Percentiles rank a stretch among this genome's conserved stretches.
Conservation (phyloP, 1,284 basidiomycete species). For the Ustilago trichophora region DNA sequence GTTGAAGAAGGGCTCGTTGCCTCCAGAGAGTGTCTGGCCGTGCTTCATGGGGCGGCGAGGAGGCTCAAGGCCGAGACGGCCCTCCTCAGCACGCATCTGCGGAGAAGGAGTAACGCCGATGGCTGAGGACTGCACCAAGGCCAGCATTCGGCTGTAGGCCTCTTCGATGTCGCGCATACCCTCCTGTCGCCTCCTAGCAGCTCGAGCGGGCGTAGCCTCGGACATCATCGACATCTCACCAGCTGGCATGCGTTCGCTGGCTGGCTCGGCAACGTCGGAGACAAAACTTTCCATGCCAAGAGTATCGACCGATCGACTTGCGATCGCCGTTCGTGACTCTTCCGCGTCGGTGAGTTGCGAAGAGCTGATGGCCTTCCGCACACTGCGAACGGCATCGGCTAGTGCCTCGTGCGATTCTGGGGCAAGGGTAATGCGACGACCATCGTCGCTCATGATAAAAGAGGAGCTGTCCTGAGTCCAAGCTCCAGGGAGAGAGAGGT, state of each 20-base stretch:
- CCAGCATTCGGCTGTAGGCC: conserved; percentile 52
- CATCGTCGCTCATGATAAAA: conserved; percentile 31
- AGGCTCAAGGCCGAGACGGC: conserved; percentile 28
- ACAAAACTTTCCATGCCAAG: conserved; percentile 26
- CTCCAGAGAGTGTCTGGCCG: neutral
- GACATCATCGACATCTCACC: conserved; percentile 31
- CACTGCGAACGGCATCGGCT: conserved; percentile 45
- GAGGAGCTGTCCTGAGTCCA: conserved; percentile 31
- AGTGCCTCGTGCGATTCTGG: conserved; percentile 48
- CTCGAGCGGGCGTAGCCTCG: conserved; percentile 41
- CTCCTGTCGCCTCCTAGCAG: conserved; percentile 39
- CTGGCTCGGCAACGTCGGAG: conserved; percentile 19
- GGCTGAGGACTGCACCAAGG: conserved; percentile 41
- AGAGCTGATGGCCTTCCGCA: conserved; percentile 45
- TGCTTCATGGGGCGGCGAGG: conserved; percentile 30
- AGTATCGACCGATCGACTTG: conserved; percentile 21
- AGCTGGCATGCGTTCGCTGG: conserved; percentile 5
- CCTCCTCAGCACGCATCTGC: conserved; percentile 26
- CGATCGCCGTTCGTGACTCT: conserved; percentile 7
- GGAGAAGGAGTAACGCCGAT: conserved; percentile 50
- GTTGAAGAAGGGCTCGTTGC: conserved; percentile 11
- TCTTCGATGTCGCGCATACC: conserved; percentile 51
- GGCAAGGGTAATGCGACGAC: conserved; percentile 37
- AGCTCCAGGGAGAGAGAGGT: conserved; percentile 34
- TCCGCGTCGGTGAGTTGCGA: conserved; percentile 33